These are phyloP conservation scores for Penicillium carneum DNA, from an alignment of 2,329 filamentous ascomycete species.

Conservation along the genomic window DNA sequence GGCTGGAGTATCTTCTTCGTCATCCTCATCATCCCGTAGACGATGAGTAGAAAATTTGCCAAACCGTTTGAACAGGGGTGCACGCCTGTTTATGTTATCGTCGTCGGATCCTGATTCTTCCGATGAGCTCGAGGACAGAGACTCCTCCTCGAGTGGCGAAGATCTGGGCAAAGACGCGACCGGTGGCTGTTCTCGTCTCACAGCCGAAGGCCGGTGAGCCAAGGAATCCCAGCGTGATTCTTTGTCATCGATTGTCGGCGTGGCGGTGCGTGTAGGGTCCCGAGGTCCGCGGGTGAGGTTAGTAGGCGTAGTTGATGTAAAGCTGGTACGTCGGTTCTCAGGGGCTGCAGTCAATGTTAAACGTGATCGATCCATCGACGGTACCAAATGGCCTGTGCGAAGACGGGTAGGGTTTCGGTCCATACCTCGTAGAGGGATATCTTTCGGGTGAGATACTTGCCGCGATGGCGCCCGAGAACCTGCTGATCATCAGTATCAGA, in stretches of 20 bases:
- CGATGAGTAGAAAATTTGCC: constrained; percentile 51
- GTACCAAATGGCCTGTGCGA: neutral
- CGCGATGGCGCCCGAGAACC: constrained; percentile 51
- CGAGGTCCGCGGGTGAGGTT: constrained; percentile 38
- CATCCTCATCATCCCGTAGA: constrained; percentile 49
- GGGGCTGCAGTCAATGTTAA: constrained; percentile 27
- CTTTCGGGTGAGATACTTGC: constrained; percentile 48
- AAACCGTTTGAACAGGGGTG: constrained; percentile 47
- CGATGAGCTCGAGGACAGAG: constrained; percentile 42
- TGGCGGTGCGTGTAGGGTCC: constrained; percentile 38
- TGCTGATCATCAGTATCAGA: constrained; percentile 25
- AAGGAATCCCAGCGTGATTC: constrained; percentile 36
- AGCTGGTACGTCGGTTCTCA: constrained; percentile 40
- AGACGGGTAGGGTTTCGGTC: neutral
- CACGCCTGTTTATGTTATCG: constrained; percentile 28
- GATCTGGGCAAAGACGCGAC: constrained; percentile 38
- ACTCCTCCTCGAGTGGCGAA: constrained; percentile 46
- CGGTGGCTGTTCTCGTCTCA: constrained; percentile 37
- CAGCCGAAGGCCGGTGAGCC: constrained; percentile 34
- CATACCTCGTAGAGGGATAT: constrained; percentile 42
- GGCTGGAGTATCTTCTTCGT: constrained; percentile 56
- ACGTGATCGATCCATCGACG: neutral
- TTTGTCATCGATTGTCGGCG: constrained; percentile 35
- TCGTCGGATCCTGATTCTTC: constrained; percentile 45
- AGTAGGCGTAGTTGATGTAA: constrained; percentile 40